Evolutionary conservation across 129 eudicot genomes (phyloP), one percentile per base, ranked within the genome.

Genomic region (Logfia minima): DNA sequence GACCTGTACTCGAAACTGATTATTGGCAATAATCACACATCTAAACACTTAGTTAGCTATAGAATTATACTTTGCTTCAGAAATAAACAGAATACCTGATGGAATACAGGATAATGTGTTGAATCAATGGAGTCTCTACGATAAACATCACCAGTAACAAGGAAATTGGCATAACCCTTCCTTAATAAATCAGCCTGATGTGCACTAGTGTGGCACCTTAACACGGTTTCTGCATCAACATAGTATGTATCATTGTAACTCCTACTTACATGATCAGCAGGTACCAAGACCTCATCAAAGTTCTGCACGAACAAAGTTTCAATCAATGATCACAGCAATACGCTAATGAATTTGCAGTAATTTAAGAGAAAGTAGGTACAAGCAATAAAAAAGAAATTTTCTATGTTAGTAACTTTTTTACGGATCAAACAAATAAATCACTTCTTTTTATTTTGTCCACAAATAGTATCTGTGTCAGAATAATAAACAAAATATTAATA

Each of bases 201-300:
- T 45, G 99, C 97, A 86, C 99, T 95, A 6, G 99, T 95, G 85
- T 95, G 99, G 81, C 99, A 95, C 84, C 99, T 91, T 81, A 95
- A 68, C 55, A 94, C 99, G 3, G 96, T 94, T 85, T 88, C 90
- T 59, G 93, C 74, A 79, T 94, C 99, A 22, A 91, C 82, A 70
- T 94, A 94, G 76, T 95, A 95, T 55, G 99, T 95, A 75, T 95
- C 99, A 85, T 95, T 90, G 84, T 90, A 92, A 79, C 93, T 92
- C 92, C 98, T 83, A 84, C 99, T 95, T 23, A 95, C 96, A 68
- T 95, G 99, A 85, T 95, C 99, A 63, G 90, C 86, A 75, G 99
- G 99, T 29, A 95, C 99, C 83, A 95, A 84, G 52, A 95, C 97
- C 37, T 95, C 99, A 84, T 95, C 99, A 82, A 95, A 95, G 73